Base-by-base conservation (phyloP, 1,139 yeast genomes). In the Yamadazyma buinensis region DNA sequence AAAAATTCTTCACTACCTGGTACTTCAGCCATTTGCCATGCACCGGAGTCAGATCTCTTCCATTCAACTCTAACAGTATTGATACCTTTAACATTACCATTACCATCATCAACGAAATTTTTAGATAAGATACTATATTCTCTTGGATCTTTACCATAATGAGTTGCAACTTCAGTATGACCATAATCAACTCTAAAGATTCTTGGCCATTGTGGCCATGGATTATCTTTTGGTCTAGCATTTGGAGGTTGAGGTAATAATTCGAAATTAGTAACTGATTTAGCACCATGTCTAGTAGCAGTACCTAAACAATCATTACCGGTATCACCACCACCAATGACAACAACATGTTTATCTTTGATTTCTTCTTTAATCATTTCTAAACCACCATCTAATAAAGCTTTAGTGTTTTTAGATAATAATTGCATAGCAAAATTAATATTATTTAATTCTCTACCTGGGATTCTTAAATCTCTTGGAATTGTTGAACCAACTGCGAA, bases 191-290 rank as follows among this genome's bases (percentile, higher is more conserved):
- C 95, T 57, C 97, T 80, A 83, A 92, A 90, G 54, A 92, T 78
- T 61, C 96, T 78, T 48, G 98, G 97, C 97, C 97, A 92, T 67
- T 92, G 98, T 38, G 98, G 98, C 98, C 98, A 92, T 64, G 98
- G 98, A 64, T 92, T 92, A 65, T 92, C 97, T 66, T 81, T 84
- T 37, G 92, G 85, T 62, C 97, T 80, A 40, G 77, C 73, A 26
- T 75, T 72, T 32, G 97, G 88, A 44, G 98, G 98, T 54, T 82
- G 80, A 42, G 98, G 98, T 52, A 92, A 72, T 57, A 92, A 73
- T 67, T 92, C 98, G 60, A 92, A 92, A 74, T 92, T 92, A 47
- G 84, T 77, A 36, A 92, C 96, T n/a, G 95, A 84, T 59, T 84
- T 81, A 45, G 97, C 97, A 26, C 96, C 97, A 57, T 92, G 97